Base-by-base conservation (phyloP, 805 yeast genomes). In the Yamadazyma paraphyllophila region DNA sequence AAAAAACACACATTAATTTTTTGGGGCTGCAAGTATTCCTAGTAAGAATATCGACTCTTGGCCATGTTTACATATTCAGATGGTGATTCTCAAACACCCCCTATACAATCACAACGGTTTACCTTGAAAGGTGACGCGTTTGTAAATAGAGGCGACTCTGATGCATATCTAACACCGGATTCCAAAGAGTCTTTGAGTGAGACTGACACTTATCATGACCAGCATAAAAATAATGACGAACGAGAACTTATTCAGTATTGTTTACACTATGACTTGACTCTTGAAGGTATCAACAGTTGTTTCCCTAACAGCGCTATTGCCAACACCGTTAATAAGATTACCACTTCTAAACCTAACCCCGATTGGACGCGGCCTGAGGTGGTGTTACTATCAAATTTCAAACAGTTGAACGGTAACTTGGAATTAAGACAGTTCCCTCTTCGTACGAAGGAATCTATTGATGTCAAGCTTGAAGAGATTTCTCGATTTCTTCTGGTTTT, bases 111-210 rank as follows among this genome's bases (percentile, higher is more conserved):
- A 7, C 31, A 25, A 15, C 16, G n/a, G 40, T 42, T 42, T 26
- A 42, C 30, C 20, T 42, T 42, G 41, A 37, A 43, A 8, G 24
- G 33, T 15, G 37, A 32, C 38, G 32, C 37, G 36, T 35, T 27
- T 13, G 13, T 27, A 8, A 6, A 12, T 6, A 36, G 26, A 20
- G 40, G 13, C 3, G 44, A 44, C 12, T 34, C 35, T 4, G 52
- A 44, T 29, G 46, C 41, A 3, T 51, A 51, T 38, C 36, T 48
- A 13, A 48, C 55, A 11, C 55, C 55, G 10, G 55, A 48, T 3
- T 47, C 51, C 6, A 51, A 51, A 37, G 52, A 44, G 13, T 42
- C 48, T 30, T 41, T 46, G 2, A 51, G 52, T 43, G 55, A 51
- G 42, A 47, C 32, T 38, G 55, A 51, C 33, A 17, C 30, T 12